Percentiles rank a stretch among this genome's conserved stretches.
phyloP scores from a whole-genome alignment of 495 filamentous ascomycete genomes.

The Lasiosphaeria ovina region DNA sequence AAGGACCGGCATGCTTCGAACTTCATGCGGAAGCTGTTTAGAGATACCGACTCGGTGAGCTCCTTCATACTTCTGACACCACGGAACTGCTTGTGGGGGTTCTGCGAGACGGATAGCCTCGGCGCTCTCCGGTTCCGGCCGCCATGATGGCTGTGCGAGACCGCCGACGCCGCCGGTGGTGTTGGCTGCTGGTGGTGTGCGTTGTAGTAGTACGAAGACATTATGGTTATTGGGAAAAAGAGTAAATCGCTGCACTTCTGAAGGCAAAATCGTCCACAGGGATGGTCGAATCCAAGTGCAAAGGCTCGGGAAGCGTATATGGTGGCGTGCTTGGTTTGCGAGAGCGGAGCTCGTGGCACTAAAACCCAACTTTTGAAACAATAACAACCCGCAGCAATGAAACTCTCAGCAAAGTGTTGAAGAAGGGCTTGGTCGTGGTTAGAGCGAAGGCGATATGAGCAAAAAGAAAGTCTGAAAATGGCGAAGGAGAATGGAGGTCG shows the following conservation, averaged over 20 bases:
- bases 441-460: not conserved
- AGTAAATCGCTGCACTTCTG: slow-evolving; percentile 9
- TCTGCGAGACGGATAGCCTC: slow-evolving; percentile 73
- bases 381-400: slow-evolving; percentile 8
- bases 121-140: slow-evolving; percentile 86
- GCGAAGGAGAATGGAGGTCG: slow-evolving; percentile 8
- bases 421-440: not conserved
- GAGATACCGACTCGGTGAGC: slow-evolving; percentile 70
- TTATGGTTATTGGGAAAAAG: slow-evolving; percentile 41
- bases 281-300: slow-evolving; percentile 27
- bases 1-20: slow-evolving; percentile 94
- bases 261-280: slow-evolving; percentile 23
- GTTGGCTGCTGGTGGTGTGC: slow-evolving; percentile 62
- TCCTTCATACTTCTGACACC: slow-evolving; percentile 85
- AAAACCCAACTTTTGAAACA: slow-evolving; percentile 26
- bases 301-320: slow-evolving; percentile 16
- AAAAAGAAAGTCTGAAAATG: slow-evolving; percentile 1
- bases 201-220: slow-evolving; percentile 79
- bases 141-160: slow-evolving; percentile 73
- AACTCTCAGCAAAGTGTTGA: not conserved
- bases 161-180: slow-evolving; percentile 49
- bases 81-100: slow-evolving; percentile 81
- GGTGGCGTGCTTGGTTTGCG: slow-evolving; percentile 18
- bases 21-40: slow-evolving; percentile 73
- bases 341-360: slow-evolving; percentile 23